These are phyloP conservation scores for Daucus carota DNA, from an alignment of 129 eudicot species.

Conservation along the genomic window DH1_v3.0 NC_030383.2:5416501-5417000, in stretches of 20 bases:
- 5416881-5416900: not conserved
- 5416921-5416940: not conserved
- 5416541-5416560: not conserved
- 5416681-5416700: not conserved
- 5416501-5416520: not conserved
- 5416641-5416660: not conserved
- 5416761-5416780: not conserved
- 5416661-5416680: not conserved
- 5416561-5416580: not conserved
- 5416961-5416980: not conserved
- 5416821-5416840: not conserved
- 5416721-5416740: not conserved
- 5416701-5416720: not conserved
- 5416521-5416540: not conserved
- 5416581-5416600: not conserved
- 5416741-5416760: not conserved
- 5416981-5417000: conserved; percentile 5
- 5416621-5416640: not conserved
- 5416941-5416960: not conserved
- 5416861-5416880: not conserved
- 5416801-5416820: not conserved
- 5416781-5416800: not conserved
- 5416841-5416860: not conserved
- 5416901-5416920: too few species aligned
- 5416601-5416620: not conserved